Percentiles rank a stretch among this genome's conserved stretches.
Evolutionary conservation across 2,329 filamentous ascomycete species (phyloP).

Genomic region (Claviceps paspali): DNA sequence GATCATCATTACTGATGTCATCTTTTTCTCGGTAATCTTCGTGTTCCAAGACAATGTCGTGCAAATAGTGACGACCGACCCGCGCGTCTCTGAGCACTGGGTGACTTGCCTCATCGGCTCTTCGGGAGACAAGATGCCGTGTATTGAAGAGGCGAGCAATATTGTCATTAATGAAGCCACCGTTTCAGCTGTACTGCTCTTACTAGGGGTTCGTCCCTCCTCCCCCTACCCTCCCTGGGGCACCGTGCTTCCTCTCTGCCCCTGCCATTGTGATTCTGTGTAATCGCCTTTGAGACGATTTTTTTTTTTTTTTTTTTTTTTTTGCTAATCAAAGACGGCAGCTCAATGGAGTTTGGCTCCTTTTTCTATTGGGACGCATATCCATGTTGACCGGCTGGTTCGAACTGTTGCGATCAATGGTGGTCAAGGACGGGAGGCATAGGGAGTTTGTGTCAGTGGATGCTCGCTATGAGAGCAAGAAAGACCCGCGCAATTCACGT

Average conservation of each 20-base stretch:
- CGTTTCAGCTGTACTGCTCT: constrained; percentile 64
- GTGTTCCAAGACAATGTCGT: constrained; percentile 71
- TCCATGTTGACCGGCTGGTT: constrained; percentile 80
- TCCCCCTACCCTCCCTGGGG: not conserved
- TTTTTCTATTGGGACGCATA: constrained; percentile 65
- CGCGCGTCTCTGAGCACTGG: constrained; percentile 45
- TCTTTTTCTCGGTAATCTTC: constrained; percentile 88
- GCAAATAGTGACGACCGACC: constrained; percentile 38
- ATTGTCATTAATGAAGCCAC: constrained; percentile 63
- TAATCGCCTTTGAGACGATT: too few species aligned
- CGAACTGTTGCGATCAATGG: constrained; percentile 39
- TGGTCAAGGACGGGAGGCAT: constrained; percentile 32
- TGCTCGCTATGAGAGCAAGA: constrained; percentile 46
- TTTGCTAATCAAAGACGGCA: constrained; percentile 20
- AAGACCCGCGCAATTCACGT: constrained; percentile 34
- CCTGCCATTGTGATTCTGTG: too few species aligned
- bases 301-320: not conserved
- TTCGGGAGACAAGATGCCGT: constrained; percentile 46
- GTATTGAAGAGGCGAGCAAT: constrained; percentile 40
- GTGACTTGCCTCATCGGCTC: constrained; percentile 49
- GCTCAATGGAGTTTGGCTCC: constrained; percentile 73
- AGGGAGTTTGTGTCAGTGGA: constrained; percentile 85
- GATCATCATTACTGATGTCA: constrained; percentile 78
- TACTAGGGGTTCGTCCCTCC: constrained; percentile 46
- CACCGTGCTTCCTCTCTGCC: not conserved